These are phyloP conservation scores for Trichocomaceae sp. DNA, from an alignment of 2,329 filamentous ascomycete species.

Conservation along the genomic window DNA sequence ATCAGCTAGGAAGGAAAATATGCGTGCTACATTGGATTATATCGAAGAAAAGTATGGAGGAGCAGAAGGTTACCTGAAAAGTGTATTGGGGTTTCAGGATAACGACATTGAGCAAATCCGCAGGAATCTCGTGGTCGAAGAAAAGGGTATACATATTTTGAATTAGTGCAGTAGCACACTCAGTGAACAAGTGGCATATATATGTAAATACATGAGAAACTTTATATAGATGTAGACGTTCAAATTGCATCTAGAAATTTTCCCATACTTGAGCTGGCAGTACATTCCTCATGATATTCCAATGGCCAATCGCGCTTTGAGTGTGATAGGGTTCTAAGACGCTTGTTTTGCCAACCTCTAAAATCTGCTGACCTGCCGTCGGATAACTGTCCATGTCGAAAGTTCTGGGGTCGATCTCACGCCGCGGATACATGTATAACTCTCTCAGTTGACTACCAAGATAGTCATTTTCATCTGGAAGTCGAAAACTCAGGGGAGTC, in stretches of 20 bases:
- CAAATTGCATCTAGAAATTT: constrained; percentile 57
- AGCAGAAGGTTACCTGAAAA: constrained; percentile 56
- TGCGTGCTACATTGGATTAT: constrained; percentile 47
- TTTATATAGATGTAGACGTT: background rate
- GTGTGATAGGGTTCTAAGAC: constrained; percentile 66
- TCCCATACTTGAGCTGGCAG: constrained; percentile 77
- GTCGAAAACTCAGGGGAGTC: constrained; percentile 57
- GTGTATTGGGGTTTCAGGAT: constrained; percentile 52
- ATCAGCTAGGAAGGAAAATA: constrained; percentile 43
- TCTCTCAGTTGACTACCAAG: constrained; percentile 64
- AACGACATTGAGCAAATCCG: constrained; percentile 47
- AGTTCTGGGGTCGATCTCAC: constrained; percentile 54
- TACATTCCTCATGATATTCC: constrained; percentile 83
- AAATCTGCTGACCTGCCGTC: constrained; percentile 29
- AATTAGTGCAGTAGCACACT: background rate
- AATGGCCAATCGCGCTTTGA: constrained; percentile 74
- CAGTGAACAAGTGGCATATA: background rate
- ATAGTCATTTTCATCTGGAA: constrained; percentile 58
- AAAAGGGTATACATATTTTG: constrained; percentile 13
- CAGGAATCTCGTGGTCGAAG: constrained; percentile 43
- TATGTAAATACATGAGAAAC: background rate
- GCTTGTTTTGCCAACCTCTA: constrained; percentile 50
- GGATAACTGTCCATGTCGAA: constrained; percentile 40
- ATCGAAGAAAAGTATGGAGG: constrained; percentile 57
- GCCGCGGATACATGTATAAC: constrained; percentile 63